phyloP scores from a whole-genome alignment of 345 rosid species.

The Erodium maritimum region DNA sequence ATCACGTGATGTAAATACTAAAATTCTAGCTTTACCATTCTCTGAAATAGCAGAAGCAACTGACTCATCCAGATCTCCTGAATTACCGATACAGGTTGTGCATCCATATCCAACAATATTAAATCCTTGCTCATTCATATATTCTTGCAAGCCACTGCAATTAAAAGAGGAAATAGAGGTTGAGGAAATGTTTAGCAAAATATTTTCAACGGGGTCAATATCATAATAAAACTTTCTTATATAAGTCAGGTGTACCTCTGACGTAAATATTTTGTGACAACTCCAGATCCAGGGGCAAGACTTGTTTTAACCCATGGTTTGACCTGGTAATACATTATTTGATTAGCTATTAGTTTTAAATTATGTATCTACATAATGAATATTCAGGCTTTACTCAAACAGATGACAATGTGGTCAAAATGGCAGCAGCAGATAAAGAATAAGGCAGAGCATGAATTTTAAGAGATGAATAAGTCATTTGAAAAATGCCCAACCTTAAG shows the following conservation, averaged over 20 bases:
- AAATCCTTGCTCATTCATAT: slow-evolving; percentile 83
- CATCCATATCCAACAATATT: slow-evolving; percentile 95
- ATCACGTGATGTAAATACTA: background rate
- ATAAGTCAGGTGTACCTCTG: slow-evolving; percentile 36
- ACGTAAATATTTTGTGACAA: slow-evolving; percentile 81
- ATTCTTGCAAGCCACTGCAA: slow-evolving; percentile 84
- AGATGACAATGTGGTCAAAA: background rate
- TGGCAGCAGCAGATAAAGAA: background rate
- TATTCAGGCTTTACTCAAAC: background rate
- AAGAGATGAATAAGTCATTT: background rate
- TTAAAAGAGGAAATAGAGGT: background rate
- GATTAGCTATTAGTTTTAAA: slow-evolving; percentile 5
- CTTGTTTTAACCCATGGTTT: slow-evolving; percentile 98
- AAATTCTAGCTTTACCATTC: slow-evolving; percentile 44
- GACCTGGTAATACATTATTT: slow-evolving; percentile 40
- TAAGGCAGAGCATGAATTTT: background rate
- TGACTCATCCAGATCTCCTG: slow-evolving; percentile 88
- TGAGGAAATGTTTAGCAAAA: background rate
- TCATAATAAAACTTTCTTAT: background rate
- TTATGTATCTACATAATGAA: background rate
- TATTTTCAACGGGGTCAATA: background rate
- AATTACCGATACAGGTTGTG: slow-evolving; percentile 97
- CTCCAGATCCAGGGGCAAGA: slow-evolving; percentile 99
- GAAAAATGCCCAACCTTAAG: slow-evolving; percentile 44
- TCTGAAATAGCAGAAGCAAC: slow-evolving; percentile 90